Base-by-base conservation (phyloP, 495 filamentous ascomycete genomes). In the Neurospora sp. region DNA sequence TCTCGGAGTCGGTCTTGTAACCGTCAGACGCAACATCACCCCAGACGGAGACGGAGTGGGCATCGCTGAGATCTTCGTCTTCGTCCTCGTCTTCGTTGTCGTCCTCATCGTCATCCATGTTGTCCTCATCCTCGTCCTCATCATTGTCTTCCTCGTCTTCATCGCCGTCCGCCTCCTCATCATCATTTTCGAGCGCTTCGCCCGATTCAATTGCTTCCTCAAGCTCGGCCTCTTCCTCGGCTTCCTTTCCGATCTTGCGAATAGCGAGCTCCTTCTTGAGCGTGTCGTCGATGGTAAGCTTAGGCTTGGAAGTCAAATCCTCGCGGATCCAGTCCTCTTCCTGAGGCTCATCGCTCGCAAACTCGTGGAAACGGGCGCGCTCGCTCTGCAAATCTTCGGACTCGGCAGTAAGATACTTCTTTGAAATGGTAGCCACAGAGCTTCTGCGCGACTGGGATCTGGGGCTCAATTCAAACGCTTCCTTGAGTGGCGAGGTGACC, bases 1-100 rank as follows among this genome's bases (percentile, higher is more conserved):
- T 90, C 83, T 99, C 96, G 78, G 97, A 94, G 80, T 98, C 95
- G n/a, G 94, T 96, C 76, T 97, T 93, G 76, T 95, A 95, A 12
- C 93, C 93, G 78, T 91, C 92, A 42, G 86, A 86, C n/a, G 81
- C 83, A 71, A 92, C 90, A 74, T 91, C 89, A 60, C 92, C 88
- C 70, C 91, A 93, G 12, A 83, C 87, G 76, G 90, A 90, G 39
- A 89, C 87, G 5, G 87, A 84, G 41, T 83, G 83, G 27, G 79
- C 82, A 39, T 84, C 84, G 42, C 85, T 80, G 2, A 72, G 71
- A 3, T 82, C 82, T 40, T 79, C 80, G 10, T 80, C 79, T 9
- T 82, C 79, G 16, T 81, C 80, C 9, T 85, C 85, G 16, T 81
- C 77, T 2, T 86, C 86, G 7, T 84, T 81, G 18, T 85, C 83